Percentiles rank a stretch among this genome's conserved stretches.
These are phyloP conservation scores for Stagonosporopsis cucurbitacearum DNA, from an alignment of 2,329 filamentous ascomycete genomes.

Conservation along the genomic window DNA sequence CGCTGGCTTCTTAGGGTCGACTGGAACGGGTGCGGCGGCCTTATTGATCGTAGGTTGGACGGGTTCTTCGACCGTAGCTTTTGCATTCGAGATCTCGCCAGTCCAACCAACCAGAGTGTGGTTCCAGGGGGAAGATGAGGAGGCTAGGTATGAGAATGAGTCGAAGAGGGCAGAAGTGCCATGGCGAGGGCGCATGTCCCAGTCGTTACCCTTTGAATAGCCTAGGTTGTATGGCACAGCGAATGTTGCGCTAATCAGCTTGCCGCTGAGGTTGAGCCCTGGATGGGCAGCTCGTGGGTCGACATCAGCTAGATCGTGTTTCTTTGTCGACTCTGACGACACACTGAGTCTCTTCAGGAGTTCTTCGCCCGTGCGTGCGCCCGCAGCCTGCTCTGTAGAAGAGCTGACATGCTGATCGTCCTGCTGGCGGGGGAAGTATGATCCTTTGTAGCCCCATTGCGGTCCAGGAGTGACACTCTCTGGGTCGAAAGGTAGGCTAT, in stretches of 20 bases:
- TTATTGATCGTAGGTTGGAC: conserved; percentile 67
- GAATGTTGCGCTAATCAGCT: conserved; percentile 69
- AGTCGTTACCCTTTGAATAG: conserved; percentile 60
- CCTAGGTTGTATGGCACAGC: conserved; percentile 67
- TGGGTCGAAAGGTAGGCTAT: conserved; percentile 38
- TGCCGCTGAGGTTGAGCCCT: conserved; percentile 64
- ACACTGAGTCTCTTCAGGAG: conserved; percentile 62
- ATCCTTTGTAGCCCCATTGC: conserved; percentile 38
- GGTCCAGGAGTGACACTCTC: conserved; percentile 42
- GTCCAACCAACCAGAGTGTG: conserved; percentile 96
- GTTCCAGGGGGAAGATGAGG: conserved; percentile 83
- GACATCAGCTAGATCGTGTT: conserved; percentile 53
- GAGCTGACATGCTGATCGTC: conserved; percentile 33
- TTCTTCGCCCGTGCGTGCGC: conserved; percentile 57
- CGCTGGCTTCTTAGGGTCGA: conserved; percentile 66
- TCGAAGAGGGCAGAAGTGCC: conserved; percentile 93
- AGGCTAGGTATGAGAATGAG: conserved; percentile 86
- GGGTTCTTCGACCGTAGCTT: conserved; percentile 40
- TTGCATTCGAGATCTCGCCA: conserved; percentile 67
- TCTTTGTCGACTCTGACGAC: conserved; percentile 43
- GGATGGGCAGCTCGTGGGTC: conserved; percentile 64
- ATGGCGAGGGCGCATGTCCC: conserved; percentile 75
- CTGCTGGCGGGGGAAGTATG: conserved; percentile 43
- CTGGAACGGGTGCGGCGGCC: conserved; percentile 78
- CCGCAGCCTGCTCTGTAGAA: conserved; percentile 52